phyloP scores from a whole-genome alignment of 352 stramenopile species.

The Globisporangium acanthophoron region DNA sequence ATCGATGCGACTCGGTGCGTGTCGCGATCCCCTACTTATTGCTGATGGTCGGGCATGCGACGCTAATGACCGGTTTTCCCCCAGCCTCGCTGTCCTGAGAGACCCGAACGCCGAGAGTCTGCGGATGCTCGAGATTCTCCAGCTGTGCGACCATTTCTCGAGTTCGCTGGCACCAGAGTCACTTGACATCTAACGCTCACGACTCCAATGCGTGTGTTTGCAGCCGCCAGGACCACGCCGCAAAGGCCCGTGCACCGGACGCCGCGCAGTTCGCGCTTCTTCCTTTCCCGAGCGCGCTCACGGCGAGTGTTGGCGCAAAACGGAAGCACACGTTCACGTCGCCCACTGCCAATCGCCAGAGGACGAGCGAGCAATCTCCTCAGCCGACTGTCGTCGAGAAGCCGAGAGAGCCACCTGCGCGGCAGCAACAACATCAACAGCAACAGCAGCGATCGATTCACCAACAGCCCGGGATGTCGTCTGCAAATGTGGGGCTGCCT shows the following conservation, averaged over 20 bases:
- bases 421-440: conserved; percentile 10
- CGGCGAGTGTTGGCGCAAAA: conserved; percentile 2
- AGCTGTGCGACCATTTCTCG: conserved; percentile 29
- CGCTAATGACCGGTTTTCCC: not conserved
- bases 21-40: not conserved
- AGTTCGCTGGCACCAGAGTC: not conserved
- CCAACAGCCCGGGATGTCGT: not conserved
- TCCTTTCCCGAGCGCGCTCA: not conserved
- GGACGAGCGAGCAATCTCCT: not conserved
- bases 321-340: conserved; percentile 5
- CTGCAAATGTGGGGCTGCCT: not conserved
- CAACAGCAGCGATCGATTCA: conserved; percentile 6
- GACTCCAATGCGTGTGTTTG: not conserved
- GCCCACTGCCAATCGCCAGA: not conserved
- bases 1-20: conserved; percentile 33
- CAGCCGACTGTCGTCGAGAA: conserved; percentile 11
- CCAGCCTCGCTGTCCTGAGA: conserved; percentile 32
- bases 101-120: conserved; percentile 60
- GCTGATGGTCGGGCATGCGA: not conserved
- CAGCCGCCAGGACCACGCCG: not conserved
- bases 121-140: conserved; percentile 51
- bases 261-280: conserved; percentile 2
- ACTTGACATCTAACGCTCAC: not conserved
- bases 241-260: not conserved
- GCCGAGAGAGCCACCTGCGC: not conserved